phyloP scores from a whole-genome alignment of 768 basidiomycete genomes.

The Hemileccinum impolitum region DNA sequence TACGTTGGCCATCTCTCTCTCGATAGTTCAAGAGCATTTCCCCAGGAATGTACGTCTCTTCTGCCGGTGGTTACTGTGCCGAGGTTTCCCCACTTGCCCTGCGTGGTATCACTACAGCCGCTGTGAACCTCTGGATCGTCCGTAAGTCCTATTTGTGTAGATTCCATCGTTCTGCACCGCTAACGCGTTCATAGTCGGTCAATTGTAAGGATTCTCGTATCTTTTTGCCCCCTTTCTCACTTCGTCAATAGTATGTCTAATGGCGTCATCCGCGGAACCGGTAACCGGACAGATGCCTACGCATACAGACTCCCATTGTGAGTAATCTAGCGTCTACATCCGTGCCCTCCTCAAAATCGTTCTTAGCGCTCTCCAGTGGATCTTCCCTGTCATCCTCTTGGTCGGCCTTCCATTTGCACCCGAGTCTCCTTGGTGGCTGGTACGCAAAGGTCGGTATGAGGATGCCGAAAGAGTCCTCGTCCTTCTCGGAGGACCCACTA shows the following conservation, averaged over 20 bases:
- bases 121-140: constrained; percentile 27
- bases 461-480: constrained; percentile 21
- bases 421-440: constrained; percentile 34
- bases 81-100: constrained; percentile 28
- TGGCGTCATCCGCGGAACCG: constrained; percentile 25
- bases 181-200: constrained; percentile 15
- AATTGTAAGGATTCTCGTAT: constrained; percentile 15
- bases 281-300: constrained; percentile 17
- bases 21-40: not conserved
- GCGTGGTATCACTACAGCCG: constrained; percentile 23
- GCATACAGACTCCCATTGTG: constrained; percentile 29
- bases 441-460: constrained; percentile 27
- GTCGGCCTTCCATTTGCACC: constrained; percentile 10
- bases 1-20: no score
- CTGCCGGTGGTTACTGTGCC: constrained; percentile 24
- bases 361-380: constrained; percentile 30
- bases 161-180: no score
- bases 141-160: constrained; percentile 7
- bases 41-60: constrained; percentile 24
- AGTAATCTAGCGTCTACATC: not conserved
- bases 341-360: not conserved
- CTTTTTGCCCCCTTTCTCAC: not conserved
- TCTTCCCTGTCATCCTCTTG: constrained; percentile 31
- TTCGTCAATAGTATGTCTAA: constrained; percentile 19
- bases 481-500: constrained; percentile 18